Base-by-base conservation (phyloP, 2,329 filamentous ascomycete species). In the Lasiodiplodia sp. region DNA sequence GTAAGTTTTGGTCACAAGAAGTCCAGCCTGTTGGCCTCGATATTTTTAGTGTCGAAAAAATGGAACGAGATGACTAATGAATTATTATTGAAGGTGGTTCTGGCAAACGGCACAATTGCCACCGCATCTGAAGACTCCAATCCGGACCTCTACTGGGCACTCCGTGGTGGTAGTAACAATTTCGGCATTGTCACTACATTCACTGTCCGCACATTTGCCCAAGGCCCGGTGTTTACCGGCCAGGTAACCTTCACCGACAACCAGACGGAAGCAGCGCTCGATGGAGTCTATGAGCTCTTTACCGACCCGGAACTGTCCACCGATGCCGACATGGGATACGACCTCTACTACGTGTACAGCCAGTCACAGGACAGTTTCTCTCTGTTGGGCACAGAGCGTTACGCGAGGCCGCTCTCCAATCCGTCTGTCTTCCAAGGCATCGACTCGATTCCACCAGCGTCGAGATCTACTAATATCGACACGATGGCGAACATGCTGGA, bases 161-260 rank as follows among this genome's bases (percentile, higher is more conserved):
- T 81, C 11, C 78, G 78, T 28, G 79, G 79, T 16, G 79, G 79
- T 34, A 72, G 72, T 1, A 78, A 72, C 66, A 79, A 80, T 68
- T 78, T 81, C 51, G 79, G 77, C 18, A 74, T 81, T 14, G 78
- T 81, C 18, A 79, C 78, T 3, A 72, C 74, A 6, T 76, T 79
- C 58, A 74, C 73, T 4, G 71, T 77, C 14, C 37, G 40, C 10
- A 49, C 37, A 2, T 38, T 66, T 21, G 34, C 60, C 21, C 58
- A 49, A 10, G 53, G 37, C 3, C 49, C 31, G 0, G 71, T 78
- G 57, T 82, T 79, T 78, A 76, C 76, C 68, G 79, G 79, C 2
- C 74, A 78, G 1, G 71, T 78, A 31, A 75, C 74, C 21, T 73
- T 73, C 37, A 68, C 70, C n/a, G 62, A 72, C 31, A 73, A 70